Percentiles rank a stretch among this genome's conserved stretches.
These are phyloP conservation scores for Phaseolus coccineus DNA, from an alignment of 331 rosid species.

Conservation along the genomic window DNA sequence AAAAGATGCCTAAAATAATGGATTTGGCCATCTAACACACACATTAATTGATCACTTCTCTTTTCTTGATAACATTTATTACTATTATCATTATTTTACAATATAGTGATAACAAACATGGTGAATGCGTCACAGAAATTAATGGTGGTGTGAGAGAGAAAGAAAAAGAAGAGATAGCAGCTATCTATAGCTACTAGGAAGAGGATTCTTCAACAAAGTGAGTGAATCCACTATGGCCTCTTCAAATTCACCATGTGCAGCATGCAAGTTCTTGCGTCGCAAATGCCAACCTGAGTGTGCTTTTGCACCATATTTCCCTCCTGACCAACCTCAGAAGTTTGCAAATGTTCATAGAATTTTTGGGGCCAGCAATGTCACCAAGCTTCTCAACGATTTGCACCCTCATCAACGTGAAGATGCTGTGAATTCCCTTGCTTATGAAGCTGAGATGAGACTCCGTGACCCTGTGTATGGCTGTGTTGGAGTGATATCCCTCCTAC, in stretches of 20 bases:
- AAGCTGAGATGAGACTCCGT: slow-evolving; percentile 96
- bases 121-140: slow-evolving; percentile 49
- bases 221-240: slow-evolving; percentile 62
- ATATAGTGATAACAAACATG: slow-evolving; percentile 44
- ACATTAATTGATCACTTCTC: slow-evolving; percentile 45
- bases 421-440: slow-evolving; percentile 91
- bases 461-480: slow-evolving; percentile 98
- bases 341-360: slow-evolving; percentile 92
- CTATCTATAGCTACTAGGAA: neutral
- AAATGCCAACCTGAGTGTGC: slow-evolving; percentile 96
- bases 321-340: slow-evolving; percentile 95
- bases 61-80: slow-evolving; percentile 34
- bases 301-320: slow-evolving; percentile 95
- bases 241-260: slow-evolving; percentile 92
- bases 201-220: neutral
- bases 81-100: slow-evolving; percentile 41
- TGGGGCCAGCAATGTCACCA: slow-evolving; percentile 94
- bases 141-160: slow-evolving; percentile 44
- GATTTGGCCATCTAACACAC: slow-evolving; percentile 53
- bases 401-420: slow-evolving; percentile 98
- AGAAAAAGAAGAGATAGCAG: neutral
- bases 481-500: slow-evolving; percentile 91
- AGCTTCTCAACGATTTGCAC: slow-evolving; percentile 87
- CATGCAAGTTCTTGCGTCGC: slow-evolving; percentile 93
- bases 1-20: slow-evolving; percentile 42